phyloP scores from a whole-genome alignment of 1,139 yeast genomes.

The Candida labiduridarum region DNA sequence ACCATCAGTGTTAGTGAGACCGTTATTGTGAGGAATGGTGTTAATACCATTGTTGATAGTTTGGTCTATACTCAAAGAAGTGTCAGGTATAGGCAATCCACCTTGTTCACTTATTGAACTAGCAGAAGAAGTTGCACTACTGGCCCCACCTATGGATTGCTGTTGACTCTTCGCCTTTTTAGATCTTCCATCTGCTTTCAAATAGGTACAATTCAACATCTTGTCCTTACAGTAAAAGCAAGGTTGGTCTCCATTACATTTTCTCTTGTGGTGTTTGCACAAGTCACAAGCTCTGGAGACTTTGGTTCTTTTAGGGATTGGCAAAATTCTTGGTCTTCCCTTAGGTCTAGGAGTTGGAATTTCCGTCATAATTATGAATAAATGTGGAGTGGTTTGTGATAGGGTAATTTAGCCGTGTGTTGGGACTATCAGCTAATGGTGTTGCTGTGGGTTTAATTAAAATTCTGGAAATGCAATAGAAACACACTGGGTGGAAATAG shows the following conservation, averaged over 20 bases:
- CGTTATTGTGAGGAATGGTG: conserved; percentile 13
- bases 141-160: not conserved
- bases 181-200: conserved; percentile 29
- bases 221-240: conserved; percentile 28
- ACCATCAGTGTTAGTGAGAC: not conserved
- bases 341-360: conserved; percentile 12
- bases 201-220: conserved; percentile 26
- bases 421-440: not conserved
- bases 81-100: not conserved
- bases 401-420: no score
- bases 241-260: conserved; percentile 32
- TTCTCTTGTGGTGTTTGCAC: conserved; percentile 33
- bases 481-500: no score
- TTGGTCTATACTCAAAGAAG: not conserved
- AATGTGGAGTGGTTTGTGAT: no score
- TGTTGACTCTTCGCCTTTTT: conserved; percentile 19
- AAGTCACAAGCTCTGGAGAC: conserved; percentile 43
- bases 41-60: not conserved
- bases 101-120: conserved; percentile 2
- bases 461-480: no score
- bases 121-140: not conserved
- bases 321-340: conserved; percentile 16
- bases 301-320: conserved; percentile 22
- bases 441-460: not conserved
- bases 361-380: not conserved